phyloP scores from a whole-genome alignment of 2,329 filamentous ascomycete genomes.

The Fusarium sp. region DNA sequence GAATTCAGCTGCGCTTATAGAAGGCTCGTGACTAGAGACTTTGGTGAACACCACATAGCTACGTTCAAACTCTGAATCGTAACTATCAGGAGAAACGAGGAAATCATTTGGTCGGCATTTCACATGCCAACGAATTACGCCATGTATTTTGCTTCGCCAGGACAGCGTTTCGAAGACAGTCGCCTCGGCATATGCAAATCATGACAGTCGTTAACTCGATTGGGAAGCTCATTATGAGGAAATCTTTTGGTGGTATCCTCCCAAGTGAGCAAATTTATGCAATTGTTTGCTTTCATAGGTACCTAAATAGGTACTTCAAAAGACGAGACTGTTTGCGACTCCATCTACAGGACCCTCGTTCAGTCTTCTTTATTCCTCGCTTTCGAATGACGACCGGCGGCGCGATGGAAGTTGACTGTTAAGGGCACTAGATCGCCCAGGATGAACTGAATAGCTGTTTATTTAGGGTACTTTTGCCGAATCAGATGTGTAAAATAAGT shows the following conservation, averaged over 20 bases:
- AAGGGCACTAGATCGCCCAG: neutral
- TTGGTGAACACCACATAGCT: neutral
- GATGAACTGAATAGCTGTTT: neutral
- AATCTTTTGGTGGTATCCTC: neutral
- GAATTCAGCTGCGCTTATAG: neutral
- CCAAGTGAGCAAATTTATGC: neutral
- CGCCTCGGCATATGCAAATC: constrained; percentile 19
- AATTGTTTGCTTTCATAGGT: neutral
- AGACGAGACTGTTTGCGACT: neutral
- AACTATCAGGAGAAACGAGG: neutral
- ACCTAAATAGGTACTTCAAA: neutral
- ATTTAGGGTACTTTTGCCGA: neutral
- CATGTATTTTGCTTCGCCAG: neutral
- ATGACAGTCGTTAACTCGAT: constrained; percentile 26
- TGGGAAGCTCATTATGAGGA: constrained; percentile 10
- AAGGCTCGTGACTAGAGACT: neutral
- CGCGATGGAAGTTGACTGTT: neutral
- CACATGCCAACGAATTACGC: constrained; percentile 11
- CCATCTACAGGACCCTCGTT: neutral
- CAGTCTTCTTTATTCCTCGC: neutral
- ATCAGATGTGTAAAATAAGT: neutral
- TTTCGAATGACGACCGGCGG: neutral
- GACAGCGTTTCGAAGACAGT: neutral
- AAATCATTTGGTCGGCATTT: neutral
- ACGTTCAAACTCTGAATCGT: neutral